Evolutionary conservation across 768 basidiomycete genomes (phyloP), one percentile per base, ranked within the genome.

Genomic region (Trametes cingulata): DNA sequence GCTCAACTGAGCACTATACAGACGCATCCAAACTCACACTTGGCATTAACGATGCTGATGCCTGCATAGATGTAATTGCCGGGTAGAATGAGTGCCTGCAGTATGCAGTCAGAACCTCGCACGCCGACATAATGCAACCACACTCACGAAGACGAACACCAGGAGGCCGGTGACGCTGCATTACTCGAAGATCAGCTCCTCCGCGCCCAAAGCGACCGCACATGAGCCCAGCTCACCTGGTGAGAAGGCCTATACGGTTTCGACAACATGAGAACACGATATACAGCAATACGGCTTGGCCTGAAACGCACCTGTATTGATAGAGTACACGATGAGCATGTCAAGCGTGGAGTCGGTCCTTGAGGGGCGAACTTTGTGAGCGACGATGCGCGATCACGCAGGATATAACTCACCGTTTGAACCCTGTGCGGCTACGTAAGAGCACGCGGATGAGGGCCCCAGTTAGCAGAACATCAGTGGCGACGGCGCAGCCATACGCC

Each of bases 51-150:
- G 13, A 52, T 52, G 17, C 50, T 52, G 20, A 52, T 52, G 5
- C 50, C 50, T 4, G 50, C 50, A 22, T 52, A 52, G 24, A 52
- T 40, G 36, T 40, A 40, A n/a, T 52, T 52, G 4, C 50, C 50
- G 12, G 50, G 50, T 0, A 52, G 36, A 9, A 52, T 40, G 20
- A 52, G 39, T 12, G 50, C 50, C 50, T 52, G 37, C 6, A 33
- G 29, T 10, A 4, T 5, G 29, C 29, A 10, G 29, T 33, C 6
- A 33, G 29, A 33, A 5, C 29, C 6, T 33, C 6, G 29, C 10
- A 10, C 10, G 29, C 6, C 4, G 29, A 33, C 10, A 20, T 43
- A 43, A 19, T 19, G 42, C 42, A 22, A 33, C 9, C 6, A 19
- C 2, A 25, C 50, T 39, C 22, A 52, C 50, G 24, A 52, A 52